A percentile compares a stretch with the other conserved stretches of the same genome.
These are phyloP conservation scores for Chondrus crispus DNA, from an alignment of 23 red algal species.

Conservation along the genomic window DNA sequence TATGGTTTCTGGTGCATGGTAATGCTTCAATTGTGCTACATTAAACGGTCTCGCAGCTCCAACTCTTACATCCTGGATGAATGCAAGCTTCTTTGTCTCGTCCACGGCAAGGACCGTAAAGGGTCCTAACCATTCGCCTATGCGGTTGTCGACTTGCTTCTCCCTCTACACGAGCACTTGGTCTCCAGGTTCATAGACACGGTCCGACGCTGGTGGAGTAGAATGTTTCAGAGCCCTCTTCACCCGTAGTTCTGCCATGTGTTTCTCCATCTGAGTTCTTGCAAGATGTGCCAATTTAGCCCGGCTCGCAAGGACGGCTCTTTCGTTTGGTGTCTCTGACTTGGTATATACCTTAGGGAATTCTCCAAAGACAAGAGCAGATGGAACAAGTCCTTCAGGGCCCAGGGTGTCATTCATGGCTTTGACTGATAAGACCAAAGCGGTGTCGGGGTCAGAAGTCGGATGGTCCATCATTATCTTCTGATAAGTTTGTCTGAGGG, in stretches of 20 bases:
- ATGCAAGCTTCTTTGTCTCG: not conserved
- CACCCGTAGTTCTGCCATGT: not conserved
- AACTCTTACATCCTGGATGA: not conserved
- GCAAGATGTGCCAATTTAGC: not conserved
- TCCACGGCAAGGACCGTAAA: conserved; percentile 2
- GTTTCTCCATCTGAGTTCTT: not conserved
- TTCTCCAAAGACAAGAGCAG: not conserved
- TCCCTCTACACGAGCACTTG: conserved; percentile 5
- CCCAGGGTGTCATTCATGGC: conserved; percentile 9
- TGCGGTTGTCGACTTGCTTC: conserved; percentile 12
- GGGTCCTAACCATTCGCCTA: conserved; percentile 26
- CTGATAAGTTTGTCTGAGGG: not conserved
- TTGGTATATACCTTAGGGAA: not conserved
- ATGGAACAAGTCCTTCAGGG: not conserved
- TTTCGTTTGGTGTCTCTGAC: not conserved
- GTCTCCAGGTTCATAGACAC: not conserved
- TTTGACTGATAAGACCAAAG: conserved; percentile 7
- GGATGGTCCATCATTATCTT: not conserved
- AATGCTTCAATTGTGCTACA: not conserved
- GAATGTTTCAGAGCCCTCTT: not conserved
- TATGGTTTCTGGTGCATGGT: not conserved
- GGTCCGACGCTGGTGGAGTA: not conserved
- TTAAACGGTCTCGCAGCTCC: not conserved
- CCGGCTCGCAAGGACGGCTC: not conserved
- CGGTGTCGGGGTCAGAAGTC: not conserved